A percentile compares a stretch with the other conserved stretches of the same genome.
Conservation (phyloP, 2,329 filamentous ascomycete genomes). For the Trematosphaeria pertusa region DNA sequence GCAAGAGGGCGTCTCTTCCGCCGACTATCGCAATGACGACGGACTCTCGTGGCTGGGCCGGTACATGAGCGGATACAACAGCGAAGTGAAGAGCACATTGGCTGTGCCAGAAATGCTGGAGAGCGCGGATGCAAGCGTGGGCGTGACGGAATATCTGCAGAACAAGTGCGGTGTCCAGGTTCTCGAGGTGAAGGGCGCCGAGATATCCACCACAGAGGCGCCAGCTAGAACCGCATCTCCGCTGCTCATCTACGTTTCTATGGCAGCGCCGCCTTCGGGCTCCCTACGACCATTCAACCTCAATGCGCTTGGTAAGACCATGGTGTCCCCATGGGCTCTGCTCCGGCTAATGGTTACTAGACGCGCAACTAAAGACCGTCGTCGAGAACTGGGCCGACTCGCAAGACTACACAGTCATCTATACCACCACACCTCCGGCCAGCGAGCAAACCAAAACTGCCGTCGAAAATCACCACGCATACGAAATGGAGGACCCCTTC, state of each 20-base stretch:
- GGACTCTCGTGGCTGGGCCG: conserved; percentile 62
- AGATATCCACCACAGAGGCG: too few relatives aligned
- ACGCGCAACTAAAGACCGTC: conserved; percentile 29
- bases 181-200: conserved; percentile 54
- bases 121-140: conserved; percentile 46
- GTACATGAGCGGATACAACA: conserved; percentile 56
- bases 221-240: too few relatives aligned
- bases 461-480: conserved; percentile 47
- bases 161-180: conserved; percentile 56
- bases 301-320: too few relatives aligned
- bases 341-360: conserved; percentile 24
- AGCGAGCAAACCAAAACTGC: conserved; percentile 31
- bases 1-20: conserved; percentile 75
- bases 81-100: conserved; percentile 62
- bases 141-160: conserved; percentile 44
- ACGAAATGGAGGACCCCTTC: conserved; percentile 71
- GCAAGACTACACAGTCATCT: conserved; percentile 75
- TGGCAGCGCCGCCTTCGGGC: too few relatives aligned
- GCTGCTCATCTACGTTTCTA: too few relatives aligned
- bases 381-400: conserved; percentile 50
- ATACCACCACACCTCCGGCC: conserved; percentile 68
- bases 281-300: too few relatives aligned
- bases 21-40: conserved; percentile 67
- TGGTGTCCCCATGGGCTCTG: too few relatives aligned
- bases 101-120: conserved; percentile 63